These are phyloP conservation scores for Porogramme epimiltina DNA, from an alignment of 1,284 basidiomycete genomes.

Conservation along the genomic window DNA sequence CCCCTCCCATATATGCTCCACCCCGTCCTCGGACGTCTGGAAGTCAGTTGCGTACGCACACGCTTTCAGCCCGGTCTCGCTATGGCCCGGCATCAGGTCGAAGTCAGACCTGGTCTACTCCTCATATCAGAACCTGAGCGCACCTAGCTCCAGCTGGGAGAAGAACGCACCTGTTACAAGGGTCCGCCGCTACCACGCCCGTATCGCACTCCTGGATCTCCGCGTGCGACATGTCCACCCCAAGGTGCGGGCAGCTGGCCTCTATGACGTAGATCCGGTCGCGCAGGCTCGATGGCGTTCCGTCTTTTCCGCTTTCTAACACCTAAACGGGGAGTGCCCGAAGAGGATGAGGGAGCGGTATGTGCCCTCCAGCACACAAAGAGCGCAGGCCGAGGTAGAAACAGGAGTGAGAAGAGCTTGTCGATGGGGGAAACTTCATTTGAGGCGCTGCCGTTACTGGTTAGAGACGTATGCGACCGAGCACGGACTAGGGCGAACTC, in stretches of 20 bases:
- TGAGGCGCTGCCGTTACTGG: neutral
- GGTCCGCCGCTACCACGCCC: constrained; percentile 71
- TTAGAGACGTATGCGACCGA: too few relatives aligned
- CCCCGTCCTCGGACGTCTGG: constrained; percentile 39
- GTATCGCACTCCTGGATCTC: constrained; percentile 74
- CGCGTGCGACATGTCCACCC: constrained; percentile 81
- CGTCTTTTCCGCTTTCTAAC: constrained; percentile 13
- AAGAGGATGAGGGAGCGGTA: constrained; percentile 79
- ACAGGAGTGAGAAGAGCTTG: constrained; percentile 55
- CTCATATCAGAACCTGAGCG: neutral
- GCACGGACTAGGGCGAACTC: neutral
- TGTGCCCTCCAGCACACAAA: constrained; percentile 49
- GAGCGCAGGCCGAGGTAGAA: constrained; percentile 72
- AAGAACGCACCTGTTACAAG: constrained; percentile 71
- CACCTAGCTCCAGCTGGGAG: neutral
- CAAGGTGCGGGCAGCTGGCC: constrained; percentile 82
- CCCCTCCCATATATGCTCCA: constrained; percentile 66
- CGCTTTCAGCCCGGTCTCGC: constrained; percentile 76
- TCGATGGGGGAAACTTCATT: constrained; percentile 26
- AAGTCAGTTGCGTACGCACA: constrained; percentile 78
- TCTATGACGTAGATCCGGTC: constrained; percentile 81
- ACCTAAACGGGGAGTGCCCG: constrained; percentile 47
- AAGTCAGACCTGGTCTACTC: constrained; percentile 64
- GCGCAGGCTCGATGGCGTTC: constrained; percentile 16
- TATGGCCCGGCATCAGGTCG: constrained; percentile 68